Evolutionary conservation across 2,329 filamentous ascomycete genomes (phyloP).

Genomic region (Alternaria sp.): DNA sequence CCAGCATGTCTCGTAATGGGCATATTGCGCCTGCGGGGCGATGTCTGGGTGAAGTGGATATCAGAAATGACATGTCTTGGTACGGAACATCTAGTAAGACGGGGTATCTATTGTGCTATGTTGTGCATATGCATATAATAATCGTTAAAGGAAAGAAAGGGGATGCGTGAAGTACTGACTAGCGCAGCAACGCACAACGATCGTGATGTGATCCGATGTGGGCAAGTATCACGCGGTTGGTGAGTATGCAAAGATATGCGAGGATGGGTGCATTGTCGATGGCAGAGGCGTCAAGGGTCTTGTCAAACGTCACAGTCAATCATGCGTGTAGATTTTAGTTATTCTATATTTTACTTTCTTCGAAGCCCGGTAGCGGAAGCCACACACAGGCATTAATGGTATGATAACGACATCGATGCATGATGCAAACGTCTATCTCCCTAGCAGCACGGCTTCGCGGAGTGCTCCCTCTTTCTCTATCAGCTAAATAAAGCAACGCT

Average conservation of each 20-base stretch:
- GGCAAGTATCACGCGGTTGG: neutral
- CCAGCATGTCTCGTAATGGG: neutral
- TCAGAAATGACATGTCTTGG: neutral
- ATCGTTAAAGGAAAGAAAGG: neutral
- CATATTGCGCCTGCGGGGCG: neutral
- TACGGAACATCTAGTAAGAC: neutral
- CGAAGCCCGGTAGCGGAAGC: neutral
- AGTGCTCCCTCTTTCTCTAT: neutral
- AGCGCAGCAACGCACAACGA: neutral
- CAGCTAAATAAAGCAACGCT: neutral
- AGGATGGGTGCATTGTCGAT: neutral
- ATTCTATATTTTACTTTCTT: slow-evolving; percentile 3
- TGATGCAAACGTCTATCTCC: neutral
- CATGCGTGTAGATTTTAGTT: neutral
- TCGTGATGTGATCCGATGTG: neutral
- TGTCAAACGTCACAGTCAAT: neutral
- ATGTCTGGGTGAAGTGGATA: neutral
- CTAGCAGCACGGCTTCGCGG: neutral
- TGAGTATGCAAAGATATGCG: neutral
- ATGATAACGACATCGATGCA: neutral
- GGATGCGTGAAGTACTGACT: neutral
- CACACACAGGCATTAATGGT: neutral
- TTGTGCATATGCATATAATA: neutral
- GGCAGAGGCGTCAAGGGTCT: neutral
- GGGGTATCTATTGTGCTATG: neutral